Conservation (phyloP, 768 basidiomycete species). For the Podaxis sp. region DNA sequence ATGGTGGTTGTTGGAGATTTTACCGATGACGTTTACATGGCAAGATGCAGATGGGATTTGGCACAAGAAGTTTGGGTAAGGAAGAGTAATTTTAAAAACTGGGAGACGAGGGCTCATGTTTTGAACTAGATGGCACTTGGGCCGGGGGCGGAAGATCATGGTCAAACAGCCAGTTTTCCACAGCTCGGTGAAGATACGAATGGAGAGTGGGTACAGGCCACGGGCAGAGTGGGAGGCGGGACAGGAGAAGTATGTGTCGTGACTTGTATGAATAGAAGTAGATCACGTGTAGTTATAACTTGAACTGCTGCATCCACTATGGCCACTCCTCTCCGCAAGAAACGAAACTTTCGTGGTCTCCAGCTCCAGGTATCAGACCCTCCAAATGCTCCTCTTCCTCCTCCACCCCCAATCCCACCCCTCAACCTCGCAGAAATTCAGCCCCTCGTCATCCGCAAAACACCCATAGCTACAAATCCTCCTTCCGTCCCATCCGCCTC, state of each 20-base stretch:
- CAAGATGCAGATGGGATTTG: constrained; percentile 57
- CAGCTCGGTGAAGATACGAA: constrained; percentile 59
- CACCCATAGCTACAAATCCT: constrained; percentile 13
- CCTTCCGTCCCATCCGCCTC: constrained; percentile 17
- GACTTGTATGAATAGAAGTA: constrained; percentile 5
- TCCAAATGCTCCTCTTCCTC: constrained; percentile 18
- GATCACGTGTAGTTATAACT: constrained; percentile 11
- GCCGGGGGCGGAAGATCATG: constrained; percentile 53
- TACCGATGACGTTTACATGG: constrained; percentile 54
- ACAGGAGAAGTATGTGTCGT: constrained; percentile 46
- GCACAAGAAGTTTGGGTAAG: constrained; percentile 57
- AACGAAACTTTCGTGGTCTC: constrained; percentile 88
- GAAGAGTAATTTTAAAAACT: background rate
- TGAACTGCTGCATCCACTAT: constrained; percentile 28
- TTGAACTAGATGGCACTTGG: constrained; percentile 48
- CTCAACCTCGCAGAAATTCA: background rate
- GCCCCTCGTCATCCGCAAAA: constrained; percentile 11
- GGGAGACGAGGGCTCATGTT: background rate
- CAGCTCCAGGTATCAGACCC: constrained; percentile 61
- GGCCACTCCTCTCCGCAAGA: constrained; percentile 71
- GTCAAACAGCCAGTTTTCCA: constrained; percentile 57
- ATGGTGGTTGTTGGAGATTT: constrained; percentile 77
- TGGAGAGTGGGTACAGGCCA: constrained; percentile 57
- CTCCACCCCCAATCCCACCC: constrained; percentile 19
- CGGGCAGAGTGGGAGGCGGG: constrained; percentile 50